These are phyloP conservation scores for Schwanniomyces yamadae DNA, from an alignment of 805 yeast species.

Conservation along the genomic window DNA sequence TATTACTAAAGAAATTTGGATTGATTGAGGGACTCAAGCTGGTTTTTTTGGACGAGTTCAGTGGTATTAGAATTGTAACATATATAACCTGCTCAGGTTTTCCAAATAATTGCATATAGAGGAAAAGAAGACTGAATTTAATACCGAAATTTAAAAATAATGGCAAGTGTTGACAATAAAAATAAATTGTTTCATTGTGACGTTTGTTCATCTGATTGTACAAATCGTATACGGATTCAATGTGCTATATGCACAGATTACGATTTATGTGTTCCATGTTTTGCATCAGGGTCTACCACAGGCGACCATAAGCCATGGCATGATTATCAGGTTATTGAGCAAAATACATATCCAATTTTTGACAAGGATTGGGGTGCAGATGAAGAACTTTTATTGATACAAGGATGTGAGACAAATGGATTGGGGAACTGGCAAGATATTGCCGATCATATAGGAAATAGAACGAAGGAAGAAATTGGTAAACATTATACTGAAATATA, in stretches of 20 bases:
- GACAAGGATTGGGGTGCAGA: constrained; percentile 97
- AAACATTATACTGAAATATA: constrained; percentile 76
- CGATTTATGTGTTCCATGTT: constrained; percentile 97
- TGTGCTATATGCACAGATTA: constrained; percentile 94
- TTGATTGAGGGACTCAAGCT: no score
- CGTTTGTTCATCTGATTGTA: constrained; percentile 94
- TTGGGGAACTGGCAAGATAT: constrained; percentile 98
- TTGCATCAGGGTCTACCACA: constrained; percentile 75
- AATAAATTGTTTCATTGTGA: constrained; percentile 76
- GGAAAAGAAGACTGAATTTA: no score
- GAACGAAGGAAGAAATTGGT: constrained; percentile 89
- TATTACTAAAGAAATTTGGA: no score
- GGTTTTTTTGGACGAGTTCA: no score
- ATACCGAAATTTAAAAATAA: no score
- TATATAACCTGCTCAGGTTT: no score
- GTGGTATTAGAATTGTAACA: no score
- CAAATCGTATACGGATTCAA: constrained; percentile 82
- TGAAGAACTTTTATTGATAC: constrained; percentile 84
- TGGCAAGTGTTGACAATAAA: constrained; percentile 35
- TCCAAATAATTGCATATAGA: no score
- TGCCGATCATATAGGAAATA: constrained; percentile 92
- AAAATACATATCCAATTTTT: constrained; percentile 91
- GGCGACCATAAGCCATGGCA: constrained; percentile 94
- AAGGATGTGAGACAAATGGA: constrained; percentile 89
- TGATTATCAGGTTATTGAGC: constrained; percentile 88